Conservation (phyloP, 2,329 filamentous ascomycete genomes). For the Botrytis hyacinthi region DNA sequence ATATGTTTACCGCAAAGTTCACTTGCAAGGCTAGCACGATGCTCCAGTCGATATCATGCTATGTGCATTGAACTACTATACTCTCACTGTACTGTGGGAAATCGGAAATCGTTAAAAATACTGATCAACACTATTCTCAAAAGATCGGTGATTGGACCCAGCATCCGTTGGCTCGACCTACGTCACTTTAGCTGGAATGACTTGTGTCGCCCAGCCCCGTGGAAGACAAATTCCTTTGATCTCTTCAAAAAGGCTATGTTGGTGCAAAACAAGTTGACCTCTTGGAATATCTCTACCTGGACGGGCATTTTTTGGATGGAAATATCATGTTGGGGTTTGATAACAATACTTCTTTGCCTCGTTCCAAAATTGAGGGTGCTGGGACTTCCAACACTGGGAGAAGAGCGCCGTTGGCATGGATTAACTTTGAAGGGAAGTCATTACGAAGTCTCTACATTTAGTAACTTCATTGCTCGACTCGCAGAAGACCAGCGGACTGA, state of each 20-base stretch:
- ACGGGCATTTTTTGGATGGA: neutral
- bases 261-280: neutral
- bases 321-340: neutral
- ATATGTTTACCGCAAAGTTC: neutral
- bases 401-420: neutral
- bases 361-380: neutral
- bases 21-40: neutral
- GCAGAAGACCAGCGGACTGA: neutral
- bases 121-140: neutral
- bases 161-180: neutral
- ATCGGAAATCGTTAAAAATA: neutral
- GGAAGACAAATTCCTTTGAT: neutral
- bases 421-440: rapidly evolving
- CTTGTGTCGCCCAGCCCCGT: rapidly evolving
- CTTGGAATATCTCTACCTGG: neutral
- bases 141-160: neutral
- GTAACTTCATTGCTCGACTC: neutral
- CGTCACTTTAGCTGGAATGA: neutral
- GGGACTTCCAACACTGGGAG: neutral
- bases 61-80: neutral
- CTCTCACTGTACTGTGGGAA: neutral
- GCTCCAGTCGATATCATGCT: neutral
- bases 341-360: neutral
- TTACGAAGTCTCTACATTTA: neutral
- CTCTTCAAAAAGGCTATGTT: neutral